Evolutionary conservation across 2,329 filamentous ascomycete species (phyloP), one percentile per base, ranked within the genome.

Genomic region (Pezicula carpinea): DNA sequence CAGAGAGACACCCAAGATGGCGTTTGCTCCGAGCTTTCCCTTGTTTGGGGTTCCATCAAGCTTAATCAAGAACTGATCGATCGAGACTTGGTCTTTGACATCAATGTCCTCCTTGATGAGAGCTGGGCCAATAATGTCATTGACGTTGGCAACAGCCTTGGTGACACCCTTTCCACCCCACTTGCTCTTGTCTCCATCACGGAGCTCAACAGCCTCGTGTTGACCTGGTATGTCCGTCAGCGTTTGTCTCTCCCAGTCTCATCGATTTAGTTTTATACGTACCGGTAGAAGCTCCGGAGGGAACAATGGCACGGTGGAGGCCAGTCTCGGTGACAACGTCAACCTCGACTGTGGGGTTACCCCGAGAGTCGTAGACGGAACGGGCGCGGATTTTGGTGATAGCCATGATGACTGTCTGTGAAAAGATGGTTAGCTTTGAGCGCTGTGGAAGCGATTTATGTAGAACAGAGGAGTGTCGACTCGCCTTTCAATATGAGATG

Each of bases 301-400:
- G 92, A 55, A 97, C 92, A 69, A 96, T 96, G 69, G 92, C 91
- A 68, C 92, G 90, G 83, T 96, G 91, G 56, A 97, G 85, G 67
- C 92, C 92, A 64, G 87, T 95, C 77, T 95, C 89, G 63, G 91
- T 96, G 75, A 95, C 87, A 63, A 96, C 83, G 70, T 96, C 92
- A 65, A 97, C 92, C 81, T 97, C 92, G 67, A 96, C 92, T 69
- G 93, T 99, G 66, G 93, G 93, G 85, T 99, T 99, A 70, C 82
- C 82, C 69, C 93, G 92, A 71, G 93, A 97, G 82, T 99, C 93
- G 83, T 92, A 99, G 78, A 99, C 90, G 67, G 86, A 91, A 69
- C 93, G 87, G 67, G 87, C 88, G 81, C 91, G 87, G 69, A 93
- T 81, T 80, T 91, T 92, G 72, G 83, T 83, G 73, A 93, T 89